phyloP scores from a whole-genome alignment of 164 flowering plant genomes.

The Euptelea pleiosperma region DNA sequence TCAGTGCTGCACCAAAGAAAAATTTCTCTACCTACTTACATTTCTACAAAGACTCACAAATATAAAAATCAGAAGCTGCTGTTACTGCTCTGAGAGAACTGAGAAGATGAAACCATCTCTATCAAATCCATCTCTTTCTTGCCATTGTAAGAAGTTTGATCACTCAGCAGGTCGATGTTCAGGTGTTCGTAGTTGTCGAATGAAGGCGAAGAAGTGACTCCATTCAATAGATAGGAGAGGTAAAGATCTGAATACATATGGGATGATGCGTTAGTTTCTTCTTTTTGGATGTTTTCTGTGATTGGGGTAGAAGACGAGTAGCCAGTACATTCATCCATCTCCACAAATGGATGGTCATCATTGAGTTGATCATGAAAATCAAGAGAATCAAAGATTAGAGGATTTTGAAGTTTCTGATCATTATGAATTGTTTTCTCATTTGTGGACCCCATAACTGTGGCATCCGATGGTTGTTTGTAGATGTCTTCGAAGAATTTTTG shows the following conservation, averaged over 20 bases:
- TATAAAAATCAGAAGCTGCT: constrained; percentile 2
- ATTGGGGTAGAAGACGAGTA: constrained; percentile 8
- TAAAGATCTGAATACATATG: constrained; percentile 46
- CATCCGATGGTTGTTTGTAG: constrained; percentile 1
- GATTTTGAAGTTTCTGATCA: neutral
- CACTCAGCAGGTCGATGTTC: constrained; percentile 15
- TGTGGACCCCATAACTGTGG: neutral
- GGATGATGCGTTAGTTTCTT: constrained; percentile 4
- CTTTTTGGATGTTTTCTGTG: constrained; percentile 2
- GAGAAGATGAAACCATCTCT: constrained; percentile 51
- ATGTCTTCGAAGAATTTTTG: constrained; percentile 29
- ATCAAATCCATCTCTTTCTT: constrained; percentile 64
- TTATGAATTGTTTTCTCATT: neutral
- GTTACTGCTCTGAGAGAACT: constrained; percentile 7
- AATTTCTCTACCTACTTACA: too few species aligned
- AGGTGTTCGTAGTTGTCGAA: constrained; percentile 3
- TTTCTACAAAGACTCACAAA: too few species aligned
- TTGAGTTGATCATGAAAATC: constrained; percentile 2
- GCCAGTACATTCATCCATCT: constrained; percentile 9
- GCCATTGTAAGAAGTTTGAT: constrained; percentile 15
- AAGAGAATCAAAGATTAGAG: neutral
- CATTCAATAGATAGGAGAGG: constrained; percentile 42
- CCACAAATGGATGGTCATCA: constrained; percentile 1
- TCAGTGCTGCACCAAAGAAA: too few species aligned
- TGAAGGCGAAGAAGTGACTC: constrained; percentile 18